These are phyloP conservation scores for Trichoderma sp. DNA, from an alignment of 2,329 filamentous ascomycete genomes.

Conservation along the genomic window DNA sequence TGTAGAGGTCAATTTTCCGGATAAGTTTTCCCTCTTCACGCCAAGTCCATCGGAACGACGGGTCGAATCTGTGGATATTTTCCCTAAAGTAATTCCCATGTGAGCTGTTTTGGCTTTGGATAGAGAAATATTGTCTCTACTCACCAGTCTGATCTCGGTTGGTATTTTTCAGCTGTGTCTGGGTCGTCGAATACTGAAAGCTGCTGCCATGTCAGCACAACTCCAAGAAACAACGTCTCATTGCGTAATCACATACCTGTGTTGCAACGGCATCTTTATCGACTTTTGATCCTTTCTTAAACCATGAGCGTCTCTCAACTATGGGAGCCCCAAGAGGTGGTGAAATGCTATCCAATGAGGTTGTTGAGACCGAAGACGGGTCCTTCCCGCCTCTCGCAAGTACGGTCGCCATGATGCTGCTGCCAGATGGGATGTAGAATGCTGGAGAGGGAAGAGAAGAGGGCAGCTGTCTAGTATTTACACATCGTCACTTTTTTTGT, in stretches of 20 bases:
- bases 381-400: conserved; percentile 8
- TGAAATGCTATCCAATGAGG: conserved; percentile 18
- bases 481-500: background rate
- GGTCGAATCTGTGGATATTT: conserved; percentile 57
- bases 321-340: conserved; percentile 31
- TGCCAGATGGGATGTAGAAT: background rate
- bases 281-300: conserved; percentile 28
- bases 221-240: background rate
- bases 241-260: conserved; percentile 20
- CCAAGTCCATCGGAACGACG: conserved; percentile 52
- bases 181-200: conserved; percentile 40
- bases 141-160: conserved; percentile 30
- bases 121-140: background rate
- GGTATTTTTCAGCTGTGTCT: conserved; percentile 35
- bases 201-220: background rate
- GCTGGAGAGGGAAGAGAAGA: background rate
- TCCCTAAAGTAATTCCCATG: conserved; percentile 36
- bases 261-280: conserved; percentile 38
- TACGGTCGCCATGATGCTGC: conserved; percentile 20
- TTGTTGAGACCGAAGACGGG: conserved; percentile 13
- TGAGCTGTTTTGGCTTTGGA: background rate
- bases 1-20: conserved; percentile 40
- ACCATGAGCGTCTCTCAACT: conserved; percentile 33
- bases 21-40: conserved; percentile 55
- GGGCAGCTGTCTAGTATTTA: background rate